Conservation (phyloP, 2,329 filamentous ascomycete genomes). For the Aspergillus fumigatus region DNA sequence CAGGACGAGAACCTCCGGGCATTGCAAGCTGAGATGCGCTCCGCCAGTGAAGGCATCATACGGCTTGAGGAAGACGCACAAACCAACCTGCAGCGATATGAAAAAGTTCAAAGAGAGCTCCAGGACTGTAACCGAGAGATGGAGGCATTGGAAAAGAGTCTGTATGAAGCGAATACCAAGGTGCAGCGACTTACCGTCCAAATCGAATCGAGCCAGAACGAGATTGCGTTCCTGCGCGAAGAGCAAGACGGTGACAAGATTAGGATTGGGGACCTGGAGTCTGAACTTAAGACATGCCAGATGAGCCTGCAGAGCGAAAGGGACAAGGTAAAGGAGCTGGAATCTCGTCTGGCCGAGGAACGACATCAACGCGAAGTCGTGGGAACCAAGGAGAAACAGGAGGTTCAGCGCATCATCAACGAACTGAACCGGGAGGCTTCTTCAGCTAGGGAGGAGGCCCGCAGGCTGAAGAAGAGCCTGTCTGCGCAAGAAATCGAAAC, state of each 20-base stretch:
- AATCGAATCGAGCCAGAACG: slow-evolving; percentile 84
- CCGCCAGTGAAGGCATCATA: slow-evolving; percentile 80
- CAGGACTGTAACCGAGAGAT: slow-evolving; percentile 81
- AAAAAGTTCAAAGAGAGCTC: slow-evolving; percentile 77
- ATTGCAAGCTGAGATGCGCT: slow-evolving; percentile 90
- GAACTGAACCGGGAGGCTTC: slow-evolving; percentile 84
- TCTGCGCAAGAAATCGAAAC: slow-evolving; percentile 83
- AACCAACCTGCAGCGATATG: slow-evolving; percentile 70
- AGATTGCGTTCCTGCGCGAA: slow-evolving; percentile 91
- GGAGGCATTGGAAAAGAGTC: slow-evolving; percentile 75
- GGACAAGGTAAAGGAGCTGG: slow-evolving; percentile 67
- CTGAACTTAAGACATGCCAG: slow-evolving; percentile 72
- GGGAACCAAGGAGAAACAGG: slow-evolving; percentile 84
- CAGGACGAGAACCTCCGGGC: slow-evolving; percentile 82
- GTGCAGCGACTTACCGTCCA: slow-evolving; percentile 83
- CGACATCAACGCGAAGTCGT: slow-evolving; percentile 81
- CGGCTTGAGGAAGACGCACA: slow-evolving; percentile 86
- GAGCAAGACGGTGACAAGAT: slow-evolving; percentile 98
- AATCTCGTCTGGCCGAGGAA: slow-evolving; percentile 72
- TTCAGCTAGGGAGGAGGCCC: slow-evolving; percentile 77
- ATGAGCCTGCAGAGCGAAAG: slow-evolving; percentile 78
- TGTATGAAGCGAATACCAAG: slow-evolving; percentile 82
- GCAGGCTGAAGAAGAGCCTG: slow-evolving; percentile 75
- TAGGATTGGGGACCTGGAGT: slow-evolving; percentile 89
- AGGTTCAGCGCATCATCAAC: slow-evolving; percentile 88